phyloP scores from a whole-genome alignment of 495 filamentous ascomycete genomes.

The Geopyxis carbonaria region DNA sequence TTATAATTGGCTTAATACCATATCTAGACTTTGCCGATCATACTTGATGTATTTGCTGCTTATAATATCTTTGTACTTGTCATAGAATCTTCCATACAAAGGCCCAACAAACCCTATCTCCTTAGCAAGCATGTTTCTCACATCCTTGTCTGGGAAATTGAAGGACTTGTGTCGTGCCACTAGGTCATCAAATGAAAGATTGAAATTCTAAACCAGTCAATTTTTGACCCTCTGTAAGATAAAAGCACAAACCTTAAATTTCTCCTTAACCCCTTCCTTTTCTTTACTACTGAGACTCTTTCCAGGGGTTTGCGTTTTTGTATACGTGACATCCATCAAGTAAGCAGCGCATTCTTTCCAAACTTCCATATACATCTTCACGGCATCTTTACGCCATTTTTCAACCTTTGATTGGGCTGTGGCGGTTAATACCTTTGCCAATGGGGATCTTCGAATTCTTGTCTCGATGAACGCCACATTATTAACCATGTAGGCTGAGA shows the following conservation, averaged over 20 bases:
- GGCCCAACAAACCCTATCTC: conserved; percentile 84
- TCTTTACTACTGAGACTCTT: conserved; percentile 69
- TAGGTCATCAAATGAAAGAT: conserved; percentile 75
- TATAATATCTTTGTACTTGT: conserved; percentile 94
- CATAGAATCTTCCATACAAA: conserved; percentile 87
- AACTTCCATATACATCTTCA: conserved; percentile 62
- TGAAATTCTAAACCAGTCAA: conserved; percentile 46
- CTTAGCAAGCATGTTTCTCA: conserved; percentile 54
- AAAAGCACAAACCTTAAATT: conserved; percentile 44
- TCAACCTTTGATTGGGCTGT: conserved; percentile 51
- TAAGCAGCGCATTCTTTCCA: conserved; percentile 76
- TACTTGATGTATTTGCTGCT: conserved; percentile 98
- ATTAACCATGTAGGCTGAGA: conserved; percentile 86
- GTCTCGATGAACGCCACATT: conserved; percentile 71
- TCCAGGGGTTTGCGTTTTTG: conserved; percentile 48
- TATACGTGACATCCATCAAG: conserved; percentile 85
- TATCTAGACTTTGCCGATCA: conserved; percentile 53
- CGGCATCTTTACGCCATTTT: conserved; percentile 69
- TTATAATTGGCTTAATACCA: conserved; percentile 31
- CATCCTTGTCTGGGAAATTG: conserved; percentile 69
- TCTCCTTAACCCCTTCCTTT: conserved; percentile 88
- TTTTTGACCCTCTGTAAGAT: background rate
- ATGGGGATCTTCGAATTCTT: conserved; percentile 65
- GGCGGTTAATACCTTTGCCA: conserved; percentile 51
- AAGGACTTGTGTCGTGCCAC: conserved; percentile 59